Conservation (phyloP, 1,139 yeast genomes). For the Debaryomycetaceae sp. region DNA sequence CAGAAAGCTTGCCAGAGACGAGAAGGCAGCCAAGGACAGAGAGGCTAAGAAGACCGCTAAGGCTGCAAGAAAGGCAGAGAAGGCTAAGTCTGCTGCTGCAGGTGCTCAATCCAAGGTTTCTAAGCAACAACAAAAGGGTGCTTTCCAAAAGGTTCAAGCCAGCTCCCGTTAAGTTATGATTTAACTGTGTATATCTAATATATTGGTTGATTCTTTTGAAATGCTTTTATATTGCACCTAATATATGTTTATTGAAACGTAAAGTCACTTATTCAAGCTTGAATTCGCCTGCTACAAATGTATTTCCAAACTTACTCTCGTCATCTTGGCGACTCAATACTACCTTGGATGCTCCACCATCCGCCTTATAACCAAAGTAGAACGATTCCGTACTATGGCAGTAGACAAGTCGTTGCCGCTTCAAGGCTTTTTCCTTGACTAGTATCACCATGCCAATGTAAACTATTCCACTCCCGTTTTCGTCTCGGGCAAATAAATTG, state of each 20-base stretch:
- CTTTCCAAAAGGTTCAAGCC: slow-evolving; percentile 94
- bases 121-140: slow-evolving; percentile 88
- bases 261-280: slow-evolving; percentile 9
- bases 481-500: background rate
- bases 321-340: slow-evolving; percentile 26
- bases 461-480: slow-evolving; percentile 10
- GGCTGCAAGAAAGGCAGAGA: slow-evolving; percentile 92
- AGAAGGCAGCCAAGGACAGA: slow-evolving; percentile 86
- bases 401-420: slow-evolving; percentile 22
- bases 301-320: slow-evolving; percentile 13
- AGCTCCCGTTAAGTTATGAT: slow-evolving; percentile 76
- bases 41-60: slow-evolving; percentile 93
- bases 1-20: slow-evolving; percentile 97
- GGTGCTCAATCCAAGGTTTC: slow-evolving; percentile 63
- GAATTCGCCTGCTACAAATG: slow-evolving; percentile 37
- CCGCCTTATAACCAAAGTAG: slow-evolving; percentile 32
- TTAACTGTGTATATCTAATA: slow-evolving; percentile 8
- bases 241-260: slow-evolving; percentile 6
- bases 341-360: slow-evolving; percentile 13
- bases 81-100: slow-evolving; percentile 81
- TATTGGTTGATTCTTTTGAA: slow-evolving; percentile 9
- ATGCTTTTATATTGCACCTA: slow-evolving; percentile 9
- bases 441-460: slow-evolving; percentile 35
- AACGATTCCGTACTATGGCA: slow-evolving; percentile 46
- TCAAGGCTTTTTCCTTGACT: slow-evolving; percentile 11